Evolutionary conservation across 2,329 filamentous ascomycete genomes (phyloP), one percentile per base, ranked within the genome.

Genomic region (Dactylellina haptotyla): DNA sequence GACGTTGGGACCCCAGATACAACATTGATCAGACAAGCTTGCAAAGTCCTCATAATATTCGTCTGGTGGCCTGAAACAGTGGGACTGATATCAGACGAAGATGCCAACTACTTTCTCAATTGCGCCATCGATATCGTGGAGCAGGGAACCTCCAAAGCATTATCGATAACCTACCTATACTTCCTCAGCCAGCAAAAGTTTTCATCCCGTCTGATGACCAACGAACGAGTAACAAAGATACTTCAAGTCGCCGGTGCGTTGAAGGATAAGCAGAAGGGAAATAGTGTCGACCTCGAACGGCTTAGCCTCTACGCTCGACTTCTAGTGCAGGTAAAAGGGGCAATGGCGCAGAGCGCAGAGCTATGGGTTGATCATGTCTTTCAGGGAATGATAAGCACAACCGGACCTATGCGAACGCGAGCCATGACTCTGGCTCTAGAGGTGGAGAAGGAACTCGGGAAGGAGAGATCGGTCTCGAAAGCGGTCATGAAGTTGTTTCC

Each of bases 311-410:
- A 97, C 79, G 87, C 88, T 75, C 89, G 88, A 61, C 83, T 99
- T 1, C 81, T 97, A 23, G 86, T 87, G 70, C 91, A 96, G 80
- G 87, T 88, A 3, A 89, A 86, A 56, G 81, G 84, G 16, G 83
- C 87, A 20, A 96, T 99, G 89, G 82, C 88, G 14, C 82, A 85
- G 23, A 88, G 92, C 43, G 83, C 86, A 63, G 84, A 86, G 1
- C 85, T 91, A 70, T 99, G 95, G 94, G 84, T 97, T 53, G 85
- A 90, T 57, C 90, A 96, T 79, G 83, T 97, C 18, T 88, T 98
- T 75, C 88, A 88, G 18, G 92, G 92, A 54, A 89, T 97, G 84
- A 84, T 96, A 39, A 93, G 92, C 80, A 87, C 83, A 30, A 83
- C 93, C 53, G 90, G 89, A 77, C 92, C 97, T 41, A 90, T 94